Conservation (phyloP, 1,284 basidiomycete genomes). For the Cutaneotrichosporon curvatum region DNA sequence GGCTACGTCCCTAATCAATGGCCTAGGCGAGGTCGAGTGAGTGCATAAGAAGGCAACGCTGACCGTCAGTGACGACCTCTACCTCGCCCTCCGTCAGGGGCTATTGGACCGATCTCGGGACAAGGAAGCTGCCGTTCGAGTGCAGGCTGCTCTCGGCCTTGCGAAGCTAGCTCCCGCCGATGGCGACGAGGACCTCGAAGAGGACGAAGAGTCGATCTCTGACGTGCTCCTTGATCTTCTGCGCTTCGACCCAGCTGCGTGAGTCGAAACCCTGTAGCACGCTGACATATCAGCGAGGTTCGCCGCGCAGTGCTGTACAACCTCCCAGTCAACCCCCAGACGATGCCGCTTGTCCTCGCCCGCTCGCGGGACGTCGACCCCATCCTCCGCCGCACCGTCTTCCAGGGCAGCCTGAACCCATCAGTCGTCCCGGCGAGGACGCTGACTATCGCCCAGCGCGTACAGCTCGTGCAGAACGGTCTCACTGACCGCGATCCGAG, state of each 20-base stretch:
- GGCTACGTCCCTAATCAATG: constrained; percentile 70
- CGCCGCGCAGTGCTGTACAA: constrained; percentile 79
- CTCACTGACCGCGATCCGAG: constrained; percentile 77
- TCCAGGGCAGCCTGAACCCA: constrained; percentile 54
- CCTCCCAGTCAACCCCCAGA: constrained; percentile 58
- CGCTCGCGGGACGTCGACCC: constrained; percentile 82
- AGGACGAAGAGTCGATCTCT: constrained; percentile 59
- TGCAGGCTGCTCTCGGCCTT: constrained; percentile 77
- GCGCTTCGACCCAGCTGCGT: constrained; percentile 71
- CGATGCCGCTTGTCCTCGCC: constrained; percentile 63
- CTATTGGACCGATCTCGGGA: constrained; percentile 75
- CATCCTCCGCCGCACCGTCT: constrained; percentile 73
- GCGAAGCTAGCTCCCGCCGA: constrained; percentile 76
- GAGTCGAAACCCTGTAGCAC: constrained; percentile 44
- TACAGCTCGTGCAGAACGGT: constrained; percentile 70
- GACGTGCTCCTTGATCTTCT: constrained; percentile 68
- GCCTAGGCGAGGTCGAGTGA: constrained; percentile 76
- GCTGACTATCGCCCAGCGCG: constrained; percentile 67
- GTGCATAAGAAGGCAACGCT: constrained; percentile 30
- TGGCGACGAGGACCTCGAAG: constrained; percentile 58
- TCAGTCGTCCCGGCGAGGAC: constrained; percentile 62
- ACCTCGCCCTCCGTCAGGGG: constrained; percentile 58
- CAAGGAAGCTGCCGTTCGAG: constrained; percentile 75
- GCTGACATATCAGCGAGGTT: constrained; percentile 65
- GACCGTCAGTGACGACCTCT: constrained; percentile 68